A percentile compares a stretch with the other conserved stretches of the same genome.
These are phyloP conservation scores for Wickerhamiella parazyma DNA, from an alignment of 805 yeast species.

Conservation along the genomic window DNA sequence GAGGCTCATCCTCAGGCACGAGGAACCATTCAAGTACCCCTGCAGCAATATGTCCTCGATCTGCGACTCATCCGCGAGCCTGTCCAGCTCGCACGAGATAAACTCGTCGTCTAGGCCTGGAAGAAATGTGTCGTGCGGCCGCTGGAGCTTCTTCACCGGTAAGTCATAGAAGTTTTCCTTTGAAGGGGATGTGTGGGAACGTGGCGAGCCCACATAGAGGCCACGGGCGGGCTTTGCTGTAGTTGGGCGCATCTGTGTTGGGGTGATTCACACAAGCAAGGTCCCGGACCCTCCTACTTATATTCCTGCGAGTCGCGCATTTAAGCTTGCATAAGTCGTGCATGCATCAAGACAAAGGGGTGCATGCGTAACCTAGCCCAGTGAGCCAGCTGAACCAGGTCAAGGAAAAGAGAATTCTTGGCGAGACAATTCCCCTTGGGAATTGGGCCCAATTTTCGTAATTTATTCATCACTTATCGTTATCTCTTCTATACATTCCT, in stretches of 20 bases:
- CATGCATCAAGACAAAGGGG: background rate
- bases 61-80: slow-evolving; percentile 10
- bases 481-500: too few relatives aligned
- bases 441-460: too few relatives aligned
- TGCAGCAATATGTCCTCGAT: slow-evolving; percentile 6
- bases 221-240: slow-evolving; percentile 8
- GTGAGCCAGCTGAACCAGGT: too few relatives aligned
- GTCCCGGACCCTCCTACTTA: background rate
- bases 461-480: too few relatives aligned
- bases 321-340: background rate
- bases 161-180: background rate
- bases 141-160: background rate
- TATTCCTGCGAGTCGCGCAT: background rate
- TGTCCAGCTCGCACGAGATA: slow-evolving; percentile 7
- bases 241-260: slow-evolving; percentile 5
- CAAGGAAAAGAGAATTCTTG: too few relatives aligned
- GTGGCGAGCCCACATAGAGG: slow-evolving; percentile 6
- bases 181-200: slow-evolving; percentile 2
- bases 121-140: background rate
- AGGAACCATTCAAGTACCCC: slow-evolving; percentile 7
- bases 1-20: slow-evolving; percentile 6
- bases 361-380: background rate
- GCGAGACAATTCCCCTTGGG: too few relatives aligned
- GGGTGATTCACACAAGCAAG: background rate
- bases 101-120: slow-evolving; percentile 3